Conservation (phyloP, 1,139 yeast genomes). For the Nakaseomyces nivariensis region DNA sequence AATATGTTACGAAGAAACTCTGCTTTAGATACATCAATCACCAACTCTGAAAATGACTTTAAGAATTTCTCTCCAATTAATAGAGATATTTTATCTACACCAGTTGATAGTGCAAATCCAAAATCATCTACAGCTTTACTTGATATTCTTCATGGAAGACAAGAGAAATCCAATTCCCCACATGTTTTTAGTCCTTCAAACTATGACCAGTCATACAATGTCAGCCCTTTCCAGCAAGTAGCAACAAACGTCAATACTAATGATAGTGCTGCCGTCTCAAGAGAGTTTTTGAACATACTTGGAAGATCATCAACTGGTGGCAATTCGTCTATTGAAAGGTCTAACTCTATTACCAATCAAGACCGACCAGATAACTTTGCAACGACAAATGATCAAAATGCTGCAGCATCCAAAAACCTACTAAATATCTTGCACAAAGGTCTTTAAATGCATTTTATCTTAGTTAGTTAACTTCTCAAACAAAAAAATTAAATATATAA, state of each 20-base stretch:
- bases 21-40: conserved; percentile 1
- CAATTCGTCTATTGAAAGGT: background rate
- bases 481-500: background rate
- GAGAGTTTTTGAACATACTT: background rate
- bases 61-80: background rate
- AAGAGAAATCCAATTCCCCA: background rate
- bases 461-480: too few species aligned
- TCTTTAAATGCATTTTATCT: background rate
- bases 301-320: background rate
- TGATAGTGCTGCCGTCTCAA: background rate
- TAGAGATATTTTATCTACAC: background rate
- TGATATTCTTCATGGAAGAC: background rate
- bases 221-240: background rate
- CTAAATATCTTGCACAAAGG: background rate
- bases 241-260: background rate
- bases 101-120: background rate
- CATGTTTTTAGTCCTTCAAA: background rate
- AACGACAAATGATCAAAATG: background rate
- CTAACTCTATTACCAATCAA: background rate
- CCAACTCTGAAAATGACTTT: background rate
- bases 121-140: background rate
- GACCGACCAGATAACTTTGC: background rate
- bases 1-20: conserved; percentile 7
- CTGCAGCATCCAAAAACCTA: background rate
- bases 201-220: background rate